Conservation (phyloP, 2,329 filamentous ascomycete species). For the Fusarium ramigenum region DNA sequence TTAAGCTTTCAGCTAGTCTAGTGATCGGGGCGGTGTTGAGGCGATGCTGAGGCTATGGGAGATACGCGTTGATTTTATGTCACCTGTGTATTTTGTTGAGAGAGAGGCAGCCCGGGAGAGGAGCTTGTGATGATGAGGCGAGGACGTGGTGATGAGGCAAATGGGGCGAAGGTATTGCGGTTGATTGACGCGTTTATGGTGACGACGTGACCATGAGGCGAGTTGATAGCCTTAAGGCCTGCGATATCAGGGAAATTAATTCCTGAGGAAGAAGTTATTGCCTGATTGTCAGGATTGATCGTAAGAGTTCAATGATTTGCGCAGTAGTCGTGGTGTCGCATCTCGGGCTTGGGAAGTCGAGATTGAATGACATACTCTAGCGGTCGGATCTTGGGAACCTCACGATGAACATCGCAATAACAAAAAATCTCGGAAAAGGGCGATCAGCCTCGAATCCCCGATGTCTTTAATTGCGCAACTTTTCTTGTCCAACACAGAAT, state of each 20-base stretch:
- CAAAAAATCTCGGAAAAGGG: accelerated
- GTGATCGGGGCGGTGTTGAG: constrained; percentile 11
- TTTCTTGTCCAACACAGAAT: no score
- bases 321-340: neutral
- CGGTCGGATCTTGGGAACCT: no score
- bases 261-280: neutral
- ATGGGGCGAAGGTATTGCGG: neutral
- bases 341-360: neutral
- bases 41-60: neutral
- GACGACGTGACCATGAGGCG: neutral
- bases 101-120: neutral
- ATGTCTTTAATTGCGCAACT: neutral
- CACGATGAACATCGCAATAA: neutral
- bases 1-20: constrained; percentile 4
- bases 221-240: neutral
- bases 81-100: neutral
- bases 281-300: neutral
- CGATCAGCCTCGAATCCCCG: neutral
- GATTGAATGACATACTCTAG: no score
- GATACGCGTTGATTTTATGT: neutral
- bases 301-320: neutral
- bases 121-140: neutral
- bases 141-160: neutral
- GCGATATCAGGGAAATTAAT: neutral
- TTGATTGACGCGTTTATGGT: neutral